phyloP scores from a whole-genome alignment of 768 basidiomycete genomes.

The Symmetrospora coprosmae region DNA sequence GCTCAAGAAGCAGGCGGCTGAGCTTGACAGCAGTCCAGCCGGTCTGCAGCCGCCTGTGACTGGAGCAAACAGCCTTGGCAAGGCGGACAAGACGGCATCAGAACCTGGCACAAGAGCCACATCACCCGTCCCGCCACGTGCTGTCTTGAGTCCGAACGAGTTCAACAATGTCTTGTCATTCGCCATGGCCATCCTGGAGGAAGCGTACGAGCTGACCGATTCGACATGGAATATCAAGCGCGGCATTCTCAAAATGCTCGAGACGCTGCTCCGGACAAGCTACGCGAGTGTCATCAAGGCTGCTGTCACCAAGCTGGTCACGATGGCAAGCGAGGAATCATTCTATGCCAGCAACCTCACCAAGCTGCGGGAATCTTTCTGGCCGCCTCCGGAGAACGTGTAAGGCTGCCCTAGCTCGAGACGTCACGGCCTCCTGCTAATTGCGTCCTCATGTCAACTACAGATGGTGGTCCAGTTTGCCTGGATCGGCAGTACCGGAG shows the following conservation, averaged over 20 bases:
- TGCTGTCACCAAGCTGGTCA: conserved; percentile 6
- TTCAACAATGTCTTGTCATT: conserved; percentile 21
- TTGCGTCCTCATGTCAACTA: too few relatives aligned
- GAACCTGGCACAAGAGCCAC: not conserved
- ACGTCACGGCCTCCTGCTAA: too few relatives aligned
- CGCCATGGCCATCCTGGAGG: conserved; percentile 22
- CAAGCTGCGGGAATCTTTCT: conserved; percentile 20
- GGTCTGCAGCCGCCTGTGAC: not conserved
- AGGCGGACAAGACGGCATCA: not conserved
- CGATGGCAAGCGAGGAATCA: conserved; percentile 2
- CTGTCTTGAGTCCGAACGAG: not conserved
- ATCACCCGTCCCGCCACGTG: not conserved
- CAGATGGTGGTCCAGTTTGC: conserved; percentile 16
- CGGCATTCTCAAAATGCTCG: conserved; percentile 22
- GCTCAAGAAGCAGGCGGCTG: not conserved
- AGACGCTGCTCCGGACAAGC: conserved; percentile 21
- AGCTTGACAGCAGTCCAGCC: not conserved
- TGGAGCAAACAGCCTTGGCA: not conserved
- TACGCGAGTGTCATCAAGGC: conserved; percentile 16
- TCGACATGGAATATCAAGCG: conserved; percentile 21
- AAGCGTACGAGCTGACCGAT: conserved; percentile 23
- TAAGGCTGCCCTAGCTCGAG: too few relatives aligned
- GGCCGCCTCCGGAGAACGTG: conserved; percentile 18
- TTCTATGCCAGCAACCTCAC: conserved; percentile 14
- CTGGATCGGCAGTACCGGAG: not conserved